phyloP scores from a whole-genome alignment of 257 asterid genomes.

The Solanum ossicruentum region DNA sequence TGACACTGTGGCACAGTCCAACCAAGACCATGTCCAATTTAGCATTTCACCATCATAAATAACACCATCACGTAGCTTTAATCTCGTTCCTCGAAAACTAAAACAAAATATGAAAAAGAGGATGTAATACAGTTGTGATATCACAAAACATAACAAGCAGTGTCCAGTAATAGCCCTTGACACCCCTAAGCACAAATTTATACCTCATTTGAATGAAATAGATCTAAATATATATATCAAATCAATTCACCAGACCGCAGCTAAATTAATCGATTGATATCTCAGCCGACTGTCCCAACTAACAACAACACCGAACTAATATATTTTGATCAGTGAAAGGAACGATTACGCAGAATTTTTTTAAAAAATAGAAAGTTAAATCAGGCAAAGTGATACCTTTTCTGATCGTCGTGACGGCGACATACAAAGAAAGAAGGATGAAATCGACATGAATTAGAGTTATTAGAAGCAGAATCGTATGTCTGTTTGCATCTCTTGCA shows the following conservation, averaged over 20 bases:
- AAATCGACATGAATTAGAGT: slow-evolving; percentile 53
- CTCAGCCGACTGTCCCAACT: background rate
- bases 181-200: background rate
- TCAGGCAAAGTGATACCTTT: slow-evolving; percentile 28
- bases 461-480: slow-evolving; percentile 35
- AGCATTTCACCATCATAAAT: background rate
- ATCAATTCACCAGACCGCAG: background rate
- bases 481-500: slow-evolving; percentile 67
- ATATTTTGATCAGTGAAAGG: background rate
- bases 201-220: background rate
- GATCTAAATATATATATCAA: background rate
- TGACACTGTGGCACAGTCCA: background rate
- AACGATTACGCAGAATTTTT: background rate
- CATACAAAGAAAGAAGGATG: slow-evolving; percentile 89
- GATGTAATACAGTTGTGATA: background rate
- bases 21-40: background rate
- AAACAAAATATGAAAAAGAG: background rate
- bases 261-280: background rate
- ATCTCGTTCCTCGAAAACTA: background rate
- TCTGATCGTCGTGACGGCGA: slow-evolving; percentile 97
- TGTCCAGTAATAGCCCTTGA: background rate
- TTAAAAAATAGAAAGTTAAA: background rate
- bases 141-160: background rate
- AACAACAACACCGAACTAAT: background rate
- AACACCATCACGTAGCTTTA: background rate